Percentiles rank a stretch among this genome's conserved stretches.
phyloP scores from a whole-genome alignment of 176 grass and related monocot species.

The Themeda triandra region DNA sequence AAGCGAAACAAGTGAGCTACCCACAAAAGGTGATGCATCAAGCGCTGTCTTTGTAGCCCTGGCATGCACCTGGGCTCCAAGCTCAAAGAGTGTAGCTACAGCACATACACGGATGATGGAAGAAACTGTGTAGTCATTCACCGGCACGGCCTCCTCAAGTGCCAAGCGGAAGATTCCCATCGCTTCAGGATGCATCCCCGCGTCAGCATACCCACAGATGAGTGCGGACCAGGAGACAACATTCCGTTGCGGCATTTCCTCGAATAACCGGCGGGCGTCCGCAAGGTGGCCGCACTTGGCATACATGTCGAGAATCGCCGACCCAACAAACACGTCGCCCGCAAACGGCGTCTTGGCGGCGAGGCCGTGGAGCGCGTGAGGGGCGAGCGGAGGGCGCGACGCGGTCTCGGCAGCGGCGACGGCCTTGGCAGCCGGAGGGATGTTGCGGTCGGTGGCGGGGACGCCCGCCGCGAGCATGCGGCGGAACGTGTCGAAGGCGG shows the following conservation, averaged over 20 bases:
- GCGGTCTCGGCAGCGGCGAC: constrained; percentile 33
- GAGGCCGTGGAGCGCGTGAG: constrained; percentile 56
- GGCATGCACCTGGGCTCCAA: constrained; percentile 71
- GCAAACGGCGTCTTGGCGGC: constrained; percentile 65
- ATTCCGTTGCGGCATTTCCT: constrained; percentile 75
- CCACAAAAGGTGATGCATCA: constrained; percentile 68
- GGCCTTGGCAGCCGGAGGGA: constrained; percentile 70
- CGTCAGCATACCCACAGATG: constrained; percentile 63
- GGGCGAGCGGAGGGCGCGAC: constrained; percentile 27
- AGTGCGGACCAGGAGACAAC: constrained; percentile 94
- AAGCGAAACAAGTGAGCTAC: constrained; percentile 69
- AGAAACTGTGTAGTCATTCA: constrained; percentile 84
- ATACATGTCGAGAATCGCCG: constrained; percentile 77
- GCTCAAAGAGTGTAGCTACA: constrained; percentile 57
- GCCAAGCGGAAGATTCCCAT: constrained; percentile 54
- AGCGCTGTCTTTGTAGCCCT: constrained; percentile 64
- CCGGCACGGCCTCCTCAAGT: constrained; percentile 47
- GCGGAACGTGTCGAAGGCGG: constrained; percentile 59
- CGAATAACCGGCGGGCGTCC: constrained; percentile 58
- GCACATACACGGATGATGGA: constrained; percentile 69
- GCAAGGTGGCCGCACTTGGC: constrained; percentile 53
- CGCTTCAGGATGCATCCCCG: constrained; percentile 41
- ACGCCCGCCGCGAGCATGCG: constrained; percentile 56
- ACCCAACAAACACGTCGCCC: constrained; percentile 65
- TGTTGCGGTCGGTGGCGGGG: constrained; percentile 59